Evolutionary conservation across 1,139 yeast genomes (phyloP), one percentile per base, ranked within the genome.

Genomic region (Yarrowia galli): DNA sequence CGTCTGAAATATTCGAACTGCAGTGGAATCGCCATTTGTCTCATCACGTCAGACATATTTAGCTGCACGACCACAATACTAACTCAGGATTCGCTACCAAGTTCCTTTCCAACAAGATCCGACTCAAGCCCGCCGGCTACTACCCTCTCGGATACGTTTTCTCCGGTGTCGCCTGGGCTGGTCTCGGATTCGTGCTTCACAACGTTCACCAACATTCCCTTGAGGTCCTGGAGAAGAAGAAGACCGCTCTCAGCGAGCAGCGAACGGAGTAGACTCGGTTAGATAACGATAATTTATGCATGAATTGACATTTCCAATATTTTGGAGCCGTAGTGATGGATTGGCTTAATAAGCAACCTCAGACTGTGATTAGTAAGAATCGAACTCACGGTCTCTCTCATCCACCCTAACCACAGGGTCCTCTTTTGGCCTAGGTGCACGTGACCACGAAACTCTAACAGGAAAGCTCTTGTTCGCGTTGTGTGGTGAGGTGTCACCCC

Each of bases 41-140:
- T 28, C 32, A 28, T n/a, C 8, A 28, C 32, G 9, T 28, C 32
- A 28, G n/a, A n/a, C n/a, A 28, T 10, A 28, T 28, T 28, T n/a
- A n/a, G n/a, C n/a, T n/a, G n/a, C n/a, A 28, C 32, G 28, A 45
- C 6, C 15, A 12, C 20, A n/a, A 25, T 43, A 23, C 67, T 66
- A 63, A 56, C 63, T 5, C 49, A 74, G 80, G 80, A 65, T 75
- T 74, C 36, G 72, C 74, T 65, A 78, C 75, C 56, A 78, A 77
- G 69, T 79, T 77, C 56, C 73, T 78, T 36, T 79, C 80, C 32
- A 77, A 77, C 69, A 79, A 79, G 53, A 70, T 78, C 65, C 78
- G 79, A 60, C 76, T 75, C 69, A 77, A 77, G 72, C 80, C 80
- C 12, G 72, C 77, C 49, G 73, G 76, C 65, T 75, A 76, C 73